Percentiles rank a stretch among this genome's conserved stretches.
Conservation (phyloP, 2,329 filamentous ascomycete species). For the Chlorencoelia australis region DNA sequence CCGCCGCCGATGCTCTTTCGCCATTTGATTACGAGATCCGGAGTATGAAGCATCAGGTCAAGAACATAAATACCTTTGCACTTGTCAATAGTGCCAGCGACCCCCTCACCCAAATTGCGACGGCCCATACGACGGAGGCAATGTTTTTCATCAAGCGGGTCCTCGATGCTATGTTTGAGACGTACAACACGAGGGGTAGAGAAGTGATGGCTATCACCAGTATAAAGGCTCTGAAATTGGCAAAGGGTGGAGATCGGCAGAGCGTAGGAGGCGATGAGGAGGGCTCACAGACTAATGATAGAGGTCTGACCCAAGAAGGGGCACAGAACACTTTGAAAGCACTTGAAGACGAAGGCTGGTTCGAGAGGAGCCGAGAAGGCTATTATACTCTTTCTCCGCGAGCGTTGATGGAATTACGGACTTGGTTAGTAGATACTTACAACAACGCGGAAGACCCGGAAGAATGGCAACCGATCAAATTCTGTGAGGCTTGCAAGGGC, state of each 20-base stretch:
- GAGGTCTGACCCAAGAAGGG: slow-evolving; percentile 62
- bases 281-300: slow-evolving; percentile 32
- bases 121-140: slow-evolving; percentile 69
- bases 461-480: slow-evolving; percentile 70
- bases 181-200: slow-evolving; percentile 66
- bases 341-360: slow-evolving; percentile 73
- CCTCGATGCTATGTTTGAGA: slow-evolving; percentile 86
- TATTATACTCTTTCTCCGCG: slow-evolving; percentile 72
- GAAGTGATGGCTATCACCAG: slow-evolving; percentile 76
- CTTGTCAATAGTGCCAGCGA: slow-evolving; percentile 86
- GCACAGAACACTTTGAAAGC: slow-evolving; percentile 62
- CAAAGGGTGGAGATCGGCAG: slow-evolving; percentile 36
- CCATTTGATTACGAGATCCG: slow-evolving; percentile 84
- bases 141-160: slow-evolving; percentile 82
- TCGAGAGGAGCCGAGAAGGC: slow-evolving; percentile 60
- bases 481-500: slow-evolving; percentile 80
- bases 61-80: slow-evolving; percentile 61
- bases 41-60: slow-evolving; percentile 57
- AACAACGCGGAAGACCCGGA: slow-evolving; percentile 58
- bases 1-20: slow-evolving; percentile 62
- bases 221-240: slow-evolving; percentile 66
- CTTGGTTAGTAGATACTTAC: slow-evolving; percentile 81
- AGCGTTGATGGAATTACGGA: slow-evolving; percentile 72
- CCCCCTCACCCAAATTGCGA: slow-evolving; percentile 76
- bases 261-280: slow-evolving; percentile 21